These are phyloP conservation scores for Arthrobotrys conoides DNA, from an alignment of 2,329 filamentous ascomycete genomes.

Conservation along the genomic window DNA sequence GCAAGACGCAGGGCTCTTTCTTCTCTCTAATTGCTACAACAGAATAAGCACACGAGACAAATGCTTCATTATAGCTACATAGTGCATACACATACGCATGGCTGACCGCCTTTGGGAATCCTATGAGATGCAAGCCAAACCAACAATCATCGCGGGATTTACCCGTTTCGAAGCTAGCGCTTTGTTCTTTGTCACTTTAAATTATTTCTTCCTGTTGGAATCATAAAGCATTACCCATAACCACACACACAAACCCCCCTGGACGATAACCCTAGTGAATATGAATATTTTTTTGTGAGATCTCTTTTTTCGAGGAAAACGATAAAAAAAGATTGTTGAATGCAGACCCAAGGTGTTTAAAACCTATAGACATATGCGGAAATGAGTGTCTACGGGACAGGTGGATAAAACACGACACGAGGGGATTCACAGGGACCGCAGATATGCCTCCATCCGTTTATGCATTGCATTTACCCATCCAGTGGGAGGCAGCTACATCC, in stretches of 20 bases:
- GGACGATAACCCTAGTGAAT: not conserved
- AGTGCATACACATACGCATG: not conserved
- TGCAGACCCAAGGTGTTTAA: too few relatives aligned
- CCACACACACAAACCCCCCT: not conserved
- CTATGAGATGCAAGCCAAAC: not conserved
- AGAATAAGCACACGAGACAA: constrained; percentile 15
- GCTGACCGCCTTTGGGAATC: constrained; percentile 15
- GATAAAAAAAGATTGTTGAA: too few relatives aligned
- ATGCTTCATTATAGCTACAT: constrained; percentile 13
- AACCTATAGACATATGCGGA: not conserved
- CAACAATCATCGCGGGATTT: constrained; percentile 58
- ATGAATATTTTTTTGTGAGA: constrained; percentile 23
- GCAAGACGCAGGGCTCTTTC: constrained; percentile 24
- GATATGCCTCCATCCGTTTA: not conserved
- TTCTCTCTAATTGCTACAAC: not conserved
- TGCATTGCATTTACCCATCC: constrained; percentile 21
- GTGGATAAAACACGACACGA: constrained; percentile 9
- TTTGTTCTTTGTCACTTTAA: not conserved
- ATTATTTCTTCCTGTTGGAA: constrained; percentile 7
- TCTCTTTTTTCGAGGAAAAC: too few relatives aligned
- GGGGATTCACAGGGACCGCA: constrained; percentile 10
- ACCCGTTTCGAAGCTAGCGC: constrained; percentile 42
- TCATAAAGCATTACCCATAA: not conserved
- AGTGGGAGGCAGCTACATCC: constrained; percentile 19
- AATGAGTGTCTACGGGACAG: constrained; percentile 6